Percentiles rank a stretch among this genome's conserved stretches.
Conservation (phyloP, 2,329 filamentous ascomycete species). For the Aspergillus cejpii region DNA sequence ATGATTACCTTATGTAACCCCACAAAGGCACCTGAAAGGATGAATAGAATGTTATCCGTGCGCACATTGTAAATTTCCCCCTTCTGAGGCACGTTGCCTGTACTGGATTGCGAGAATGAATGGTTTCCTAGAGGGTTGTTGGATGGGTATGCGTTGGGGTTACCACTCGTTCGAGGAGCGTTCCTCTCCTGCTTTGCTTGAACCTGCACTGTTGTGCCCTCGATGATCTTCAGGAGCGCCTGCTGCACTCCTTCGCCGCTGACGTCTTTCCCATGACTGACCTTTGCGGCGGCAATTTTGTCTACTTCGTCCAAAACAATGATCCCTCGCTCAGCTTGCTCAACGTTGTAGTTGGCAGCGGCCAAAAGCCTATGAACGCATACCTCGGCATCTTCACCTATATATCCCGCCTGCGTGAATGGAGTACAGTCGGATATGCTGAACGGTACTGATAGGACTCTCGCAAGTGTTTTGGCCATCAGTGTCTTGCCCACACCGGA, state of each 20-base stretch:
- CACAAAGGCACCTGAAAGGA: conserved; percentile 92
- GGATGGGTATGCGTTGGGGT: conserved; percentile 36
- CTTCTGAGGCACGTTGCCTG: conserved; percentile 40
- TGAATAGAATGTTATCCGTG: conserved; percentile 94
- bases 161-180: conserved; percentile 33
- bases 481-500: conserved; percentile 96
- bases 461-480: conserved; percentile 81
- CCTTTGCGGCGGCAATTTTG: conserved; percentile 86
- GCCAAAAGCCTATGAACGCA: conserved; percentile 87
- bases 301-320: conserved; percentile 96
- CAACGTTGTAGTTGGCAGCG: conserved; percentile 81
- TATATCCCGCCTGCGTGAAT: conserved; percentile 94
- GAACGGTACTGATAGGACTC: conserved; percentile 89
- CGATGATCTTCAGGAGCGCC: conserved; percentile 88
- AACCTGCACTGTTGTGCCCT: conserved; percentile 87
- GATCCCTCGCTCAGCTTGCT: conserved; percentile 80
- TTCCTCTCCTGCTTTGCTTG: conserved; percentile 63
- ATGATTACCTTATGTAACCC: conserved; percentile 82
- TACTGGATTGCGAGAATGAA: conserved; percentile 25
- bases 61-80: conserved; percentile 65
- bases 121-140: conserved; percentile 33
- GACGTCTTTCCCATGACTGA: conserved; percentile 84
- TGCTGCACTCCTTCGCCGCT: conserved; percentile 96
- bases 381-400: conserved; percentile 94
- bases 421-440: conserved; percentile 94